Base-by-base conservation (phyloP, 768 basidiomycete genomes). In the Lentinula sp. region DNA sequence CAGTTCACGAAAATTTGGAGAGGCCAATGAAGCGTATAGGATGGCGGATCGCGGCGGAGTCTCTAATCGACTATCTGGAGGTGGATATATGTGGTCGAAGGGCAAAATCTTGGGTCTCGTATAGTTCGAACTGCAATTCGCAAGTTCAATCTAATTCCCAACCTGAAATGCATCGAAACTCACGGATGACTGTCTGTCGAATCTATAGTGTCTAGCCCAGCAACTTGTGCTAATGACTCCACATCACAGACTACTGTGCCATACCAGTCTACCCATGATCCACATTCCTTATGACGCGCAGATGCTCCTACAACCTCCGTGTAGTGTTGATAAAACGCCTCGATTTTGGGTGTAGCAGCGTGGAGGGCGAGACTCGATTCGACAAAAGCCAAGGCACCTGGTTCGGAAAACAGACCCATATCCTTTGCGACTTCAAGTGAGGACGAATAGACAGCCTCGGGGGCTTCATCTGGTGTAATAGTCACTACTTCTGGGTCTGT, bases 231-330 rank as follows among this genome's bases (percentile, higher is more conserved):
- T 54, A 91, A 76, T 4, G 75, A 80, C 64, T 88, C 80, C 15
- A 81, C 78, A 63, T 89, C 85, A 67, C 92, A 94, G 1, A 88
- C 80, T 31, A 84, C 77, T 53, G 82, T 70, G 1, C 92, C 91
- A 67, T 92, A 88, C 91, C 89, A 92, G 60, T 90, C 90, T 10
- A 91, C 87, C 91, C 88, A 94, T 11, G 87, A 87, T 2, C 80
- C 85, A 66, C 87, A 89, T 5, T 72, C 68, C 7, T 68, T 70
- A 32, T 35, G 48, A 18, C 10, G 69, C 72, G 39, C 67, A 62
- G 32, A 16, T 51, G 49, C 35, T 63, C n/a, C 62, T 69, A 57
- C 73, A 68, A 65, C 76, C 70, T 54, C 70, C 65, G 65, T 70
- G 66, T 93, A 95, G 69, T 86, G 85, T 56, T 88, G 81, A 69